Evolutionary conservation across 208 protist species (phyloP).

Genomic region (Tritrichomonas foetus): DNA sequence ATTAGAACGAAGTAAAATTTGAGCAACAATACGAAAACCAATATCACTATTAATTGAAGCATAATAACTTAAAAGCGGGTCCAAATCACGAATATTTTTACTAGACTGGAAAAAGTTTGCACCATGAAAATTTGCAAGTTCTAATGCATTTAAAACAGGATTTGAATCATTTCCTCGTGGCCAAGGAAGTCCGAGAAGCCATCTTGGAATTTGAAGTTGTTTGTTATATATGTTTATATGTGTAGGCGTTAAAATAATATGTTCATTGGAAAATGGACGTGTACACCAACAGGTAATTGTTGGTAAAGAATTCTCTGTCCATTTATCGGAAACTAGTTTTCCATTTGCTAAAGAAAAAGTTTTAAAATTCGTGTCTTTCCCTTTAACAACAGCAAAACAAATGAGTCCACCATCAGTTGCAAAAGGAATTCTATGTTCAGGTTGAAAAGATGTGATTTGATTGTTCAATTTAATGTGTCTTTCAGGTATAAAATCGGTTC

Average conservation of each 20-base stretch:
- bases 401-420: background rate
- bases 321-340: background rate
- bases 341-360: background rate
- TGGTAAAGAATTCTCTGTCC: background rate
- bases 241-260: background rate
- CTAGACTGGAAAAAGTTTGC: background rate
- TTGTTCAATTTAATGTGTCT: background rate
- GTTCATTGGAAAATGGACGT: background rate
- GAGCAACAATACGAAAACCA: background rate
- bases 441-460: background rate
- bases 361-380: background rate
- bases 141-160: background rate
- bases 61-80: background rate
- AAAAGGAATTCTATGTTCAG: slow-evolving; percentile 11
- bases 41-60: too few species aligned
- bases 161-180: background rate
- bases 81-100: background rate
- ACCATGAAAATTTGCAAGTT: background rate
- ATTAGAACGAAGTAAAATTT: background rate
- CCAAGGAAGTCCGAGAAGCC: background rate
- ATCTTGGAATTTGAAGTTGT: background rate
- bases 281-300: background rate
- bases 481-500: background rate
- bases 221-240: background rate
- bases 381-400: background rate